These are phyloP conservation scores for Sorghum bicolor DNA, from an alignment of 176 grass and related monocot species.

Conservation along the genomic window DNA sequence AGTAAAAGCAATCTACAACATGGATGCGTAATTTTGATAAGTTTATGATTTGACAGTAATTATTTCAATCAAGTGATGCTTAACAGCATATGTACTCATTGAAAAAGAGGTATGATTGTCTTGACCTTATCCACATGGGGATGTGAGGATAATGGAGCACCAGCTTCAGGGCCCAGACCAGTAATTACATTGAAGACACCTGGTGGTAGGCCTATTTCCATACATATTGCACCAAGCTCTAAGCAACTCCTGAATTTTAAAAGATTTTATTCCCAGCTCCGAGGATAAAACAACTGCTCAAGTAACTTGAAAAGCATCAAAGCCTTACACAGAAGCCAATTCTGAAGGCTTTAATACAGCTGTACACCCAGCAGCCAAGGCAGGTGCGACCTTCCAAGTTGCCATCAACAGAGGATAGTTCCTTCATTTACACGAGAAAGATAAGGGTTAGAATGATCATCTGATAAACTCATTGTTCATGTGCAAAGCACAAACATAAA, in stretches of 20 bases:
- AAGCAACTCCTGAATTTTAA: conserved; percentile 73
- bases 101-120: background rate
- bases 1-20: conserved; percentile 88
- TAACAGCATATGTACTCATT: conserved; percentile 17
- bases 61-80: conserved; percentile 1
- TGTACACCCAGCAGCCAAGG: conserved; percentile 92
- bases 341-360: conserved; percentile 91
- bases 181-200: conserved; percentile 91
- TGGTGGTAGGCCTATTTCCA: conserved; percentile 78
- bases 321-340: conserved; percentile 80
- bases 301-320: conserved; percentile 18
- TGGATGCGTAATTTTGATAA: conserved; percentile 7
- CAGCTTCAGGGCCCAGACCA: conserved; percentile 87
- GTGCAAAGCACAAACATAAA: background rate
- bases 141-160: conserved; percentile 91
- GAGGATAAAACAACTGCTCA: conserved; percentile 5
- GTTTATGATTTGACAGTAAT: background rate
- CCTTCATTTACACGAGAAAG: conserved; percentile 40
- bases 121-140: conserved; percentile 84
- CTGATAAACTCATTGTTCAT: background rate
- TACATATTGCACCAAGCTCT: conserved; percentile 82
- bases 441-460: conserved; percentile 6
- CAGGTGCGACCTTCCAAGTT: conserved; percentile 97
- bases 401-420: conserved; percentile 98
- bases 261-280: conserved; percentile 2